These are phyloP conservation scores for Aureobasidium subglaciale DNA, from an alignment of 2,329 filamentous ascomycete genomes.

Conservation along the genomic window DNA sequence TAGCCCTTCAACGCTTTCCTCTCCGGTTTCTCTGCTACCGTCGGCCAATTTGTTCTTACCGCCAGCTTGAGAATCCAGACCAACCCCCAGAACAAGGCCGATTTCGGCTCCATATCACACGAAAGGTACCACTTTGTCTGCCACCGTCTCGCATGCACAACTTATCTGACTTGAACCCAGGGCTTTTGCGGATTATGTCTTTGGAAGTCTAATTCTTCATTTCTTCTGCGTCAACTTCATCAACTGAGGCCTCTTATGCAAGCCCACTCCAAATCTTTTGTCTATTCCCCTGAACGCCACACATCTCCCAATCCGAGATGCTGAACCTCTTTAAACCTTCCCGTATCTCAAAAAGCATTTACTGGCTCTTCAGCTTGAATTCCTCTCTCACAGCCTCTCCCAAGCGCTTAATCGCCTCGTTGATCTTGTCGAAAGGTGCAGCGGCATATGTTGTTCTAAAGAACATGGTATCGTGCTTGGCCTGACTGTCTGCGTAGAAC, in stretches of 20 bases:
- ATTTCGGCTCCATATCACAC: conserved; percentile 69
- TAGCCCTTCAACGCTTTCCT: conserved; percentile 99
- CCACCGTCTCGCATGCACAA: not conserved
- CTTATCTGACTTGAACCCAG: conserved; percentile 38
- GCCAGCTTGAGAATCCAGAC: conserved; percentile 89
- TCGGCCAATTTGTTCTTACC: conserved; percentile 95
- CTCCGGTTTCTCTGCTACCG: conserved; percentile 85
- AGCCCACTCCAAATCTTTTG: too few species aligned
- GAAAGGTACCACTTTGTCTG: conserved; percentile 54
- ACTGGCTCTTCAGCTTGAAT: conserved; percentile 37
- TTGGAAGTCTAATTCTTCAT: conserved; percentile 90
- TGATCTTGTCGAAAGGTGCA: conserved; percentile 50
- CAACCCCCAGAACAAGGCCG: conserved; percentile 68
- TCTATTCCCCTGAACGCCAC: conserved; percentile 3
- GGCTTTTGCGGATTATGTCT: conserved; percentile 92
- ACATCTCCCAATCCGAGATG: not conserved
- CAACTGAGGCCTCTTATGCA: conserved; percentile 54
- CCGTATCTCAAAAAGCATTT: not conserved
- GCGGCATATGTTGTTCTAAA: conserved; percentile 88
- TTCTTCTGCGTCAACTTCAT: conserved; percentile 99
- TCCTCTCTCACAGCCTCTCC: conserved; percentile 62
- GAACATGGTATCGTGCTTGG: conserved; percentile 59
- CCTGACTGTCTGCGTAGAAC: conserved; percentile 72
- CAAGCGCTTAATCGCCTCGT: conserved; percentile 53
- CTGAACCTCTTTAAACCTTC: not conserved